Evolutionary conservation across 208 protist species (phyloP), one percentile per base, ranked within the genome.

Genomic region (Acanthamoeba royreba): DNA sequence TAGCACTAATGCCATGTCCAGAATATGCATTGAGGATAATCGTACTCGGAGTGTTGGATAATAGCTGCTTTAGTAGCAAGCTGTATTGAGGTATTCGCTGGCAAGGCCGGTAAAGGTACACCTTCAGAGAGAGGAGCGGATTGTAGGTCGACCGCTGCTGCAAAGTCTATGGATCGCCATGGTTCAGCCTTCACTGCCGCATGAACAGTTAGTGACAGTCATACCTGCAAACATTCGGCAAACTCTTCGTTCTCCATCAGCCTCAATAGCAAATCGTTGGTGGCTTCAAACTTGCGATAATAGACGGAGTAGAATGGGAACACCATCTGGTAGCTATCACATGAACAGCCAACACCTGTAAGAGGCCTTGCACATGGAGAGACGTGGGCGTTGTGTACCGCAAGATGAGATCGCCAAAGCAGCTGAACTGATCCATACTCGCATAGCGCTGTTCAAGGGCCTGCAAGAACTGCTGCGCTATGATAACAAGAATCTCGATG

Each of bases 181-280:
- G 31, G 7, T 4, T 3, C 7, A 63, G 8, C 22, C 31, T 17
- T 38, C 40, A 2, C 25, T 19, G 33, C 8, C 25, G 17, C 13
- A 8, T 33, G 31, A 3, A 69, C n/a, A 38, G 17, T 38, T 13
- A 35, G 58, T 42, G 58, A 38, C 31, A 0, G 25, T 42, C 58
- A 25, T 33, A 83, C 72, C 1, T 83, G 43, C 22, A 83, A 38
- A 7, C 4, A 28, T 38, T 83, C 43, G 19, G 22, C 38, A 45
- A 83, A 83, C 42, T 83, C 72, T 19, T 83, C 72, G 72, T 52
- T 83, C 72, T 83, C 72, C n/a, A 38, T 83, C 0, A 83, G 72
- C 2, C 28, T 35, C 38, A 49, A 28, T 8, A 83, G 25, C 40
- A 53, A 28, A 25, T 83, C 42, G 42, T 83, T 83, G 72, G 72